These are phyloP conservation scores for Sugiyamaella boreocaroliniensis DNA, from an alignment of 805 yeast genomes.

Conservation along the genomic window DNA sequence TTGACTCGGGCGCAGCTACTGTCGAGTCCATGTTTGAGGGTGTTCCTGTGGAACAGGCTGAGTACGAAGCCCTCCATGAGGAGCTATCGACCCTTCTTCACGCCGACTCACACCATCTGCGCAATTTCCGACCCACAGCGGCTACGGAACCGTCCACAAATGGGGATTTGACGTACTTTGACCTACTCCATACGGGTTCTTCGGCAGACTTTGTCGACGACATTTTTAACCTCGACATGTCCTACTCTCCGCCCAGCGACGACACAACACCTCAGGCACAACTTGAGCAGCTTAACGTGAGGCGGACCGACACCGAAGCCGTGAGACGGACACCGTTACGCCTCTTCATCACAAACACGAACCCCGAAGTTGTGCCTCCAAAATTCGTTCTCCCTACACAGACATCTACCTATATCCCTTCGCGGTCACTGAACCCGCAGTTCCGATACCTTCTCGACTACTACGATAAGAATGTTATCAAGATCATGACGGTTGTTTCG, in stretches of 20 bases:
- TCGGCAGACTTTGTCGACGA: background rate
- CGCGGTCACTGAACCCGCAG: background rate
- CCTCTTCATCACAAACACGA: background rate
- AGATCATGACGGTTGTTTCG: slow-evolving; percentile 65
- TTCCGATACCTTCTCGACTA: slow-evolving; percentile 59
- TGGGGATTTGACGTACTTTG: background rate
- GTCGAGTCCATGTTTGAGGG: background rate
- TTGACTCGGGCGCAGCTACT: background rate
- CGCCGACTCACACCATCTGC: slow-evolving; percentile 6
- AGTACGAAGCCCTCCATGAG: slow-evolving; percentile 15
- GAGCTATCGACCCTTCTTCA: slow-evolving; percentile 15
- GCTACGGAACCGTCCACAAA: background rate
- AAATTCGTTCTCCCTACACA: background rate
- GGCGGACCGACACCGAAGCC: background rate
- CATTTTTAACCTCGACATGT: background rate
- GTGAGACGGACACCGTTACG: background rate
- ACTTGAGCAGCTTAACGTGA: background rate
- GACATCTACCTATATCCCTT: background rate
- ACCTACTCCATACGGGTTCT: background rate
- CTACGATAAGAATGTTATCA: slow-evolving; percentile 71
- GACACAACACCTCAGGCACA: background rate
- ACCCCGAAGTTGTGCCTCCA: background rate
- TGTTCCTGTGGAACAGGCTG: slow-evolving; percentile 5
- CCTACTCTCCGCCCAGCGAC: background rate
- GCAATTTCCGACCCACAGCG: background rate